Conservation (phyloP, 805 yeast genomes). For the Debaryomyces hansenii region DNA sequence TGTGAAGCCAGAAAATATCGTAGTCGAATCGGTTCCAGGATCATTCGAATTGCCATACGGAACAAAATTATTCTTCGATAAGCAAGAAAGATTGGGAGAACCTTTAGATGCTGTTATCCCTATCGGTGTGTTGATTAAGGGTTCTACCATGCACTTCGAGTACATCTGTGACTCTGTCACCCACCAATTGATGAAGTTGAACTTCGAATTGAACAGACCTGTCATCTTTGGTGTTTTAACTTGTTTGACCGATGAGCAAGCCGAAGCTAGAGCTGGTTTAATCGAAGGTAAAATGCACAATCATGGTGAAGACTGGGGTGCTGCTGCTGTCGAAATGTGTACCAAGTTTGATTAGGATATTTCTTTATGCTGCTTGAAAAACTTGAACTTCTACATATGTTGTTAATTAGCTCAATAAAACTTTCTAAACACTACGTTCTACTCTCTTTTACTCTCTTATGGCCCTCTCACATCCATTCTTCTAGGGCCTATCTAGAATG, state of each 20-base stretch:
- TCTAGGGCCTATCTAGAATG: no score
- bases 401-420: no score
- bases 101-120: conserved; percentile 86
- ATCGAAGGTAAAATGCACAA: conserved; percentile 76
- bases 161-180: conserved; percentile 92
- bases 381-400: no score
- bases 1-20: conserved; percentile 74
- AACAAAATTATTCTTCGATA: conserved; percentile 51
- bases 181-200: conserved; percentile 79
- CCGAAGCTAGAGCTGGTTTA: conserved; percentile 88
- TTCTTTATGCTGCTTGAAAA: no score
- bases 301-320: conserved; percentile 99
- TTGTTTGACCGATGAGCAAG: conserved; percentile 92
- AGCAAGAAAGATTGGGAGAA: conserved; percentile 39
- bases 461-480: no score
- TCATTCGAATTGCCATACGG: conserved; percentile 92
- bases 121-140: conserved; percentile 93
- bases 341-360: conserved; percentile 31
- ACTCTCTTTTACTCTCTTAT: no score
- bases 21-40: conserved; percentile 89
- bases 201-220: conserved; percentile 68
- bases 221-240: conserved; percentile 93
- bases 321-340: conserved; percentile 95
- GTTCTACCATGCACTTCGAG: conserved; percentile 97
- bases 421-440: no score